phyloP scores from a whole-genome alignment of 2,329 filamentous ascomycete genomes.

The Cladophialophora immunda region DNA sequence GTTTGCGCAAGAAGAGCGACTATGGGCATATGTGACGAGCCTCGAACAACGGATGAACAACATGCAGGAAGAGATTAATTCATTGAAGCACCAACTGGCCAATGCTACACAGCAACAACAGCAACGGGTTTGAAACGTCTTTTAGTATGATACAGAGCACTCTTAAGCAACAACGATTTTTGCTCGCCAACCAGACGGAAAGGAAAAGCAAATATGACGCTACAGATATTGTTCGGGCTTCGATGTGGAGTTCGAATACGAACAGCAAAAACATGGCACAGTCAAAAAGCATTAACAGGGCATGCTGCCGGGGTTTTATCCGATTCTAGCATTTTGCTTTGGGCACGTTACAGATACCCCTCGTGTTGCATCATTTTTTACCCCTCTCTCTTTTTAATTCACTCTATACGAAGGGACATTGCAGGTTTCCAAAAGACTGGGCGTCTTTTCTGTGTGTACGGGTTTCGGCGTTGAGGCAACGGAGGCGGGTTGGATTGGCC shows the following conservation, averaged over 20 bases:
- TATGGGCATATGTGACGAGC: constrained; percentile 55
- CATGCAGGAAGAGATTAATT: constrained; percentile 53
- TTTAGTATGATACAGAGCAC: background rate
- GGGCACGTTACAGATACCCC: constrained; percentile 34
- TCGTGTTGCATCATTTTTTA: constrained; percentile 20
- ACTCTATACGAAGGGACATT: background rate
- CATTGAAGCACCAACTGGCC: constrained; percentile 51
- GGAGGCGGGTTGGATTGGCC: background rate
- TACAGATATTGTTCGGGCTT: constrained; percentile 1
- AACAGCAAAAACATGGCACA: constrained; percentile 15
- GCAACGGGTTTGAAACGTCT: constrained; percentile 24
- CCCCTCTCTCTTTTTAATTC: background rate
- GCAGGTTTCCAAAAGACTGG: background rate
- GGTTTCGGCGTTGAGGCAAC: background rate
- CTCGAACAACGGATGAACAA: constrained; percentile 53
- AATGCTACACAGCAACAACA: constrained; percentile 34
- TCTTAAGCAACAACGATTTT: constrained; percentile 25
- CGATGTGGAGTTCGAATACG: background rate
- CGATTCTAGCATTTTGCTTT: constrained; percentile 30
- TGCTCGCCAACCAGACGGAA: constrained; percentile 7
- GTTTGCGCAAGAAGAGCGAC: constrained; percentile 47
- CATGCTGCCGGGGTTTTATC: constrained; percentile 19
- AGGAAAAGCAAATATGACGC: constrained; percentile 14
- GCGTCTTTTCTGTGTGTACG: background rate
- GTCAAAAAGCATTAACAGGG: constrained; percentile 27